Evolutionary conservation across 805 yeast genomes (phyloP).

Genomic region (Lachancea fermentati): DNA sequence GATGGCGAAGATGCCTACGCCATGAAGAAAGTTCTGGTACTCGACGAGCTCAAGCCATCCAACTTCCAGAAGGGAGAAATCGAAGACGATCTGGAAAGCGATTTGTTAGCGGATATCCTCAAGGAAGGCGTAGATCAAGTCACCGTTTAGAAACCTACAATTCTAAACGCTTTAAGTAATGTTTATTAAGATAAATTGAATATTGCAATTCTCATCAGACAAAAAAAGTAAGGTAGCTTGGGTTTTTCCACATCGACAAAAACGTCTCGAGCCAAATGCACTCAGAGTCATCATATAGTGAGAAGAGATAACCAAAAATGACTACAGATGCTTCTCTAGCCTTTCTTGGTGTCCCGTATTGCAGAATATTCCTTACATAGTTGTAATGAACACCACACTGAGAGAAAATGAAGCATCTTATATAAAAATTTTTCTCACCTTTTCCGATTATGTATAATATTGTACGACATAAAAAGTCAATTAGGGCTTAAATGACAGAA

Average conservation of each 20-base stretch:
- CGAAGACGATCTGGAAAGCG: conserved; percentile 52
- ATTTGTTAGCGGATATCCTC: conserved; percentile 37
- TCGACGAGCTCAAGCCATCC: conserved; percentile 59
- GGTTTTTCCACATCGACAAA: conserved; percentile 95
- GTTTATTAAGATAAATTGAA: conserved; percentile 3
- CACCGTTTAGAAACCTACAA: conserved; percentile 11
- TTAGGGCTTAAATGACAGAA: conserved; percentile 2
- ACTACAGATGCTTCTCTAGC: too few relatives aligned
- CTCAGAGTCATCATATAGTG: conserved; percentile 79
- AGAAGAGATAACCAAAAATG: too few relatives aligned
- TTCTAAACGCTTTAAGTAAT: background rate
- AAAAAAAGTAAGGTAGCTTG: conserved; percentile 88
- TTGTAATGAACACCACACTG: too few relatives aligned
- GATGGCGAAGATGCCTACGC: conserved; percentile 98
- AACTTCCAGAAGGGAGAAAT: conserved; percentile 42
- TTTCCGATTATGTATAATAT: too few relatives aligned
- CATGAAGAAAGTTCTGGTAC: conserved; percentile 67
- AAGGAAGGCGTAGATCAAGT: conserved; percentile 20
- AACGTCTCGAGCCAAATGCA: conserved; percentile 99
- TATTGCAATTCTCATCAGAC: conserved; percentile 38
- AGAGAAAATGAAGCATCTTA: too few relatives aligned
- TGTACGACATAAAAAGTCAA: too few relatives aligned
- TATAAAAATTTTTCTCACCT: too few relatives aligned
- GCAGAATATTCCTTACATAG: too few relatives aligned
- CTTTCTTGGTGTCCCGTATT: too few relatives aligned